Percentiles rank a stretch among this genome's conserved stretches.
Evolutionary conservation across 495 filamentous ascomycete species (phyloP).

Genomic region (Cairneyella variabilis): DNA sequence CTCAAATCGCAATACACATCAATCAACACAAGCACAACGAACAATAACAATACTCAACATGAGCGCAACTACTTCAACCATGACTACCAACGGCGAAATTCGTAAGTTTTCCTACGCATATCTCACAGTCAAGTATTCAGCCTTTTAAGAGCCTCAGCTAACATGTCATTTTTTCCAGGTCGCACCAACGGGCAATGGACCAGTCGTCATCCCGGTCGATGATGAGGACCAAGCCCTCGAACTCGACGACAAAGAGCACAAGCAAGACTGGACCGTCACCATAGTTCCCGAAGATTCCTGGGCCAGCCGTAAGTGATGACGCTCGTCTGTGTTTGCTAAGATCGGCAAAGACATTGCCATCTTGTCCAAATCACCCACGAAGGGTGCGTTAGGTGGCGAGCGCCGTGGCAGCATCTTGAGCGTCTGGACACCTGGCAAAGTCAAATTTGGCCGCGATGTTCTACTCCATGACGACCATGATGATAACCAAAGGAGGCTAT

Average conservation of each 20-base stretch:
- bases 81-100: background rate
- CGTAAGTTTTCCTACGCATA: background rate
- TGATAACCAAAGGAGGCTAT: background rate
- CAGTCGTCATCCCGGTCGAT: no score
- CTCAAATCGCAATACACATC: no score
- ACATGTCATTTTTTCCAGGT: no score
- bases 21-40: background rate
- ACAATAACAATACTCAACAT: no score
- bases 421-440: conserved; percentile 18
- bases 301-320: conserved; percentile 19
- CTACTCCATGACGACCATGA: conserved; percentile 12
- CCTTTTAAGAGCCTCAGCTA: no score
- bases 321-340: conserved; percentile 11
- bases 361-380: no score
- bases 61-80: background rate
- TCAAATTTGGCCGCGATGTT: conserved; percentile 14
- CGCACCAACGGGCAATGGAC: no score
- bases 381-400: no score
- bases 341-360: conserved; percentile 9
- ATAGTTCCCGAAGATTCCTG: conserved; percentile 18
- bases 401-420: conserved; percentile 14
- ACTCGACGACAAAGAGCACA: conserved; percentile 5
- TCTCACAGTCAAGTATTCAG: background rate
- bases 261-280: conserved; percentile 21
- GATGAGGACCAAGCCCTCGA: conserved; percentile 5